Percentiles rank a stretch among this genome's conserved stretches.
Evolutionary conservation across 805 yeast species (phyloP).

Genomic region (Nakazawaea ernobii): DNA sequence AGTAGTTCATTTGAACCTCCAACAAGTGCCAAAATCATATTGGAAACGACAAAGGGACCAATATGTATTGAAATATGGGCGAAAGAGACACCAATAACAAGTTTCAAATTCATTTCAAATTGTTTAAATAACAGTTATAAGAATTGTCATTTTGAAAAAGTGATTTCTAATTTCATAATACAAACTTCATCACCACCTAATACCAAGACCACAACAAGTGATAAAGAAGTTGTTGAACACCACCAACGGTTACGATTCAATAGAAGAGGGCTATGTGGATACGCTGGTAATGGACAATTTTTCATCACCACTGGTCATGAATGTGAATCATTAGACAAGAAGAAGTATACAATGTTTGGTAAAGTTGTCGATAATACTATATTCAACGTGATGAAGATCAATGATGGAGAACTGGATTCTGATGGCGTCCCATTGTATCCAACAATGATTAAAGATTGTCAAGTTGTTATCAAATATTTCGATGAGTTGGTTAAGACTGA

Average conservation of each 20-base stretch:
- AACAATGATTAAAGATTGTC: conserved; percentile 32
- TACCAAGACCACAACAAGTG: neutral
- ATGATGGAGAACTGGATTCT: conserved; percentile 38
- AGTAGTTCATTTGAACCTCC: conserved; percentile 34
- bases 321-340: conserved; percentile 37
- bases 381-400: conserved; percentile 44
- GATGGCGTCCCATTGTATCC: conserved; percentile 49
- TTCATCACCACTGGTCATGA: conserved; percentile 39
- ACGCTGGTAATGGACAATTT: conserved; percentile 32
- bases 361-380: conserved; percentile 51
- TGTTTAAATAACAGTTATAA: conserved; percentile 39
- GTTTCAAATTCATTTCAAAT: conserved; percentile 41
- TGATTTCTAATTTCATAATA: conserved; percentile 23
- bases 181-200: conserved; percentile 4
- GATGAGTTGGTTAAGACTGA: conserved; percentile 28
- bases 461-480: conserved; percentile 44
- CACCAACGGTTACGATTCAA: conserved; percentile 46
- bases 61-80: conserved; percentile 65
- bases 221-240: conserved; percentile 32
- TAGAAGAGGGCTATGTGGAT: conserved; percentile 51
- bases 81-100: conserved; percentile 51
- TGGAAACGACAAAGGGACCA: conserved; percentile 54
- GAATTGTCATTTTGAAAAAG: conserved; percentile 35
- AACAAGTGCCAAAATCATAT: conserved; percentile 51
- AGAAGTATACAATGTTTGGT: conserved; percentile 48